Conservation (phyloP, 495 filamentous ascomycete species). For the Tetracladium marchalianum region DNA sequence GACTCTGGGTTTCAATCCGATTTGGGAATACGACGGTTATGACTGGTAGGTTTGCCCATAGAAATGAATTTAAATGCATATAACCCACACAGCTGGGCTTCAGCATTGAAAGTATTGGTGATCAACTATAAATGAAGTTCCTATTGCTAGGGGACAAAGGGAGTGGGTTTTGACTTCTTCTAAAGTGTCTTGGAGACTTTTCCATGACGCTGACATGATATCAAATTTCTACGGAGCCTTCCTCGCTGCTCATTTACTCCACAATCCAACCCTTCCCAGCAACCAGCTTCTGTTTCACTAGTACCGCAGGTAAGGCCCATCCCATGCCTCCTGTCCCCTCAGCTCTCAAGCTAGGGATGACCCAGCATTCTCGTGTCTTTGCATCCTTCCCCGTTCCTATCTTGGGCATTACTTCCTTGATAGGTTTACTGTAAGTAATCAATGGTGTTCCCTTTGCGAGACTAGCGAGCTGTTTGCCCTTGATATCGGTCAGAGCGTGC, state of each 20-base stretch:
- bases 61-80: too few species aligned
- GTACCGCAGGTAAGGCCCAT: conserved; percentile 77
- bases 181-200: too few species aligned
- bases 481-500: conserved; percentile 75
- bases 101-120: too few species aligned
- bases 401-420: conserved; percentile 57
- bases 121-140: too few species aligned
- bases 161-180: too few species aligned
- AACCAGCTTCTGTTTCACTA: conserved; percentile 70
- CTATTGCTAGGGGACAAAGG: too few species aligned
- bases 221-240: too few species aligned
- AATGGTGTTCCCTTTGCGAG: conserved; percentile 81
- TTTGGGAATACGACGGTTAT: conserved; percentile 30
- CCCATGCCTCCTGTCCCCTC: conserved; percentile 51
- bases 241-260: conserved; percentile 35
- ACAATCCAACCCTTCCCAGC: conserved; percentile 67
- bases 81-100: too few species aligned
- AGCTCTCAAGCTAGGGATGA: conserved; percentile 64
- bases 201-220: too few species aligned
- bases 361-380: conserved; percentile 63
- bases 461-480: conserved; percentile 62
- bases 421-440: conserved; percentile 77
- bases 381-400: conserved; percentile 37
- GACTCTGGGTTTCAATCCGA: conserved; percentile 33
- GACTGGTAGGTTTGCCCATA: conserved; percentile 5